Evolutionary conservation across 1,284 basidiomycete species (phyloP), one percentile per base, ranked within the genome.

Genomic region (Chondrostereum purpureum): DNA sequence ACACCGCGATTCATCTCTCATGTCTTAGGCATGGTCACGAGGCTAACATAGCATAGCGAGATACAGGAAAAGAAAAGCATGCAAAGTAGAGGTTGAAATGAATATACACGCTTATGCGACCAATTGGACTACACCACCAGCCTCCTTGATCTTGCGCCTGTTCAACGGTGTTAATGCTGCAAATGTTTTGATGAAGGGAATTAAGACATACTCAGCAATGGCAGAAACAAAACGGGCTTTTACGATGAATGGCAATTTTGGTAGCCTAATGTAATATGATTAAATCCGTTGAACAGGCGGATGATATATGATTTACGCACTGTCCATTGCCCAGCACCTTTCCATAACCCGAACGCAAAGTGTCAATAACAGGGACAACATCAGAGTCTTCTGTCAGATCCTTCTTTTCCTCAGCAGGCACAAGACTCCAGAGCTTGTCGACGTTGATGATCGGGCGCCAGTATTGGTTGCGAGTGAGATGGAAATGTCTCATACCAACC

Each of bases 401-500:
- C 69, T 80, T 69, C 77, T 85, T 88, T 74, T 91, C 81, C 63
- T 75, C 81, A 44, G 69, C 78, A 31, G 88, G 87, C 34, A 91
- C 82, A 59, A 90, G 78, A 49, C 75, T 72, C 88, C 87, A 90
- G 46, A 90, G 77, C 73, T 92, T 94, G 80, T 96, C 93, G 66
- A 96, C 80, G 78, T 99, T 99, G 83, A 99, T 89, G 61, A 86
- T 88, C 23, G 94, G 93, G 56, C 85, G 80, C 92, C 88, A 93
- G 72, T 83, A 77, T 59, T 78, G 70, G 74, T 97, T 97, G 71
- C 86, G 84, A 50, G 92, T 94, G 54, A 92, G 71, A 72, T 99
- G 95, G 91, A 88, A 99, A 73, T 88, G 86, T 63, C 95, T 84
- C 94, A 98, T 98, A 92, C 91, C 91, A 64, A 94, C 92, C 75